Conservation (phyloP, 371 early-diverging fungal species). For the Lichtheimia corymbifera region DNA sequence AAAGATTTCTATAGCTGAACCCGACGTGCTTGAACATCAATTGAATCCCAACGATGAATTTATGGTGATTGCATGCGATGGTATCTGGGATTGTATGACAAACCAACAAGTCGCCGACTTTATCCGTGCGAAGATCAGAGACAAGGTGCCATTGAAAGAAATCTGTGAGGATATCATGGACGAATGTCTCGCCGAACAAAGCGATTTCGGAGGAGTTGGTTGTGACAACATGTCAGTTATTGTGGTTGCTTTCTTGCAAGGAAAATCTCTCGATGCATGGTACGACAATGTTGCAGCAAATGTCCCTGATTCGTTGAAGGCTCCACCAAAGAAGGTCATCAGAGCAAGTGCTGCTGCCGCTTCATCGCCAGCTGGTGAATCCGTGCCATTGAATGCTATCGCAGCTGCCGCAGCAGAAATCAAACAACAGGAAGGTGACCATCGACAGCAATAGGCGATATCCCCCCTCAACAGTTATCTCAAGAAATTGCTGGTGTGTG, state of each 20-base stretch:
- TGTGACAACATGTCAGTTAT: constrained; percentile 98
- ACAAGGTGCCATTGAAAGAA: constrained; percentile 52
- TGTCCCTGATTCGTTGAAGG: neutral
- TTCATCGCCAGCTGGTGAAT: too few species aligned
- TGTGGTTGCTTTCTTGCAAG: constrained; percentile 85
- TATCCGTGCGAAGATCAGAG: constrained; percentile 66
- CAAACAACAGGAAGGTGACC: too few species aligned
- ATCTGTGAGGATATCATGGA: constrained; percentile 92
- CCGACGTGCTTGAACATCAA: constrained; percentile 66
- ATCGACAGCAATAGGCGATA: too few species aligned
- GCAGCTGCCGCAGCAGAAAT: too few species aligned
- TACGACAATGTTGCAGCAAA: constrained; percentile 30
- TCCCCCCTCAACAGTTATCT: too few species aligned
- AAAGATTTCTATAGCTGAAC: constrained; percentile 56
- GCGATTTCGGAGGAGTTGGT: constrained; percentile 86
- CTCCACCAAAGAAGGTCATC: too few species aligned
- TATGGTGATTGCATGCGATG: constrained; percentile 91
- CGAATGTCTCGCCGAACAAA: constrained; percentile 82
- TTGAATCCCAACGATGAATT: constrained; percentile 79
- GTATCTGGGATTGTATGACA: constrained; percentile 96
- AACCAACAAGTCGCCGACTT: constrained; percentile 88
- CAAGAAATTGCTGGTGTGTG: too few species aligned
- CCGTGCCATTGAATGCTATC: too few species aligned
- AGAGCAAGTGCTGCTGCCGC: too few species aligned
- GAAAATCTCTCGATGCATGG: constrained; percentile 74